phyloP scores from a whole-genome alignment of 202 grass and related monocot species.

The Carex arenaria region DNA sequence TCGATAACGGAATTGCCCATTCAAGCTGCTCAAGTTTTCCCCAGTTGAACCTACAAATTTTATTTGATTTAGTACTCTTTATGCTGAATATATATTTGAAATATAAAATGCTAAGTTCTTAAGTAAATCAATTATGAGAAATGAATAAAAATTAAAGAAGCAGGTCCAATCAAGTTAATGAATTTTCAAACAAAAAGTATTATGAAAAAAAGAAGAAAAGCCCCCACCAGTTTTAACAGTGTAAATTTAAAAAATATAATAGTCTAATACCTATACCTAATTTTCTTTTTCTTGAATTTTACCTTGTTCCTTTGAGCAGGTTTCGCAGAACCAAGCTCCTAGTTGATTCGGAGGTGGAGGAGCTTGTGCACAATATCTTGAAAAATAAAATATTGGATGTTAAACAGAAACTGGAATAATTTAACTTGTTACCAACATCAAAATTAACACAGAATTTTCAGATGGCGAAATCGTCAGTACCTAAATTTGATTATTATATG shows the following conservation, averaged over 20 bases:
- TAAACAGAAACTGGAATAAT: neutral
- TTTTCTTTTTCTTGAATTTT: neutral
- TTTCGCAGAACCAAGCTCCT: neutral
- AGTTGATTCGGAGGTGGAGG: neutral
- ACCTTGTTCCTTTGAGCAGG: neutral
- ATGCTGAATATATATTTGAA: no score
- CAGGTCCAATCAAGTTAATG: neutral
- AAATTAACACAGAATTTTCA: neutral
- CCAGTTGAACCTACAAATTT: no score
- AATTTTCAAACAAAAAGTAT: neutral
- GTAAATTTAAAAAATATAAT: neutral
- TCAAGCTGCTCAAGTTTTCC: no score
- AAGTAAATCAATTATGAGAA: neutral
- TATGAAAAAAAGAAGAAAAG: neutral
- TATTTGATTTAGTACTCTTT: no score
- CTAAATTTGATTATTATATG: neutral
- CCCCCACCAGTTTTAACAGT: no score
- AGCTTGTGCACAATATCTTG: neutral
- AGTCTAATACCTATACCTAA: neutral
- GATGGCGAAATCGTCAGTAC: neutral
- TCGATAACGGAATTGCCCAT: no score
- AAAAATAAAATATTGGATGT: neutral
- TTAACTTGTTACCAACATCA: neutral
- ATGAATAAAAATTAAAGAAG: neutral
- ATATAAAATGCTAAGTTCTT: neutral